Conservation (phyloP, 352 stramenopile species). For the Phytopythium montanum region DNA sequence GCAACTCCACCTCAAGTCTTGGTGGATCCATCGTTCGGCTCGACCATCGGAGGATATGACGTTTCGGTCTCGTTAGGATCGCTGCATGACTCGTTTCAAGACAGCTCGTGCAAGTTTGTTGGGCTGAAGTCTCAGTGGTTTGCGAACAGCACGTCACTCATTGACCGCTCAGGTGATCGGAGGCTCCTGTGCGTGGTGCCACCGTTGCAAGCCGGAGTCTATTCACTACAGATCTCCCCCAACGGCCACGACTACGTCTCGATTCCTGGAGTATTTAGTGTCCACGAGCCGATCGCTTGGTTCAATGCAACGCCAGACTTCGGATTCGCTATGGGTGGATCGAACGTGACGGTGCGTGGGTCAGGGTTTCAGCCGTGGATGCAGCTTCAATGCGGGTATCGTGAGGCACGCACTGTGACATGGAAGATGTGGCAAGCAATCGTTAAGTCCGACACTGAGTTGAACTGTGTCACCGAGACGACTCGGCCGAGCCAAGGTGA, state of each 20-base stretch:
- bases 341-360: constrained; percentile 20
- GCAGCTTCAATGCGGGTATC: constrained; percentile 33
- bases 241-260: constrained; percentile 34
- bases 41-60: constrained; percentile 18
- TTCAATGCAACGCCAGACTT: constrained; percentile 15
- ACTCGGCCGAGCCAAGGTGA: constrained; percentile 11
- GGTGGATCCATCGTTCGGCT: constrained; percentile 26
- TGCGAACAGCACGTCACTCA: not conserved
- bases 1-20: not conserved
- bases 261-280: constrained; percentile 15
- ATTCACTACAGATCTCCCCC: constrained; percentile 28
- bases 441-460: constrained; percentile 18
- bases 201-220: constrained; percentile 16
- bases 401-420: not conserved
- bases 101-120: constrained; percentile 23
- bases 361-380: constrained; percentile 40
- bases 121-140: constrained; percentile 6
- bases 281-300: constrained; percentile 20
- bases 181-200: constrained; percentile 21
- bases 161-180: not conserved
- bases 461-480: constrained; percentile 18
- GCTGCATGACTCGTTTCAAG: constrained; percentile 10
- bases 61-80: constrained; percentile 15
- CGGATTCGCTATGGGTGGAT: constrained; percentile 13
- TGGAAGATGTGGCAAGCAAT: constrained; percentile 17